Evolutionary conservation across 345 rosid genomes (phyloP).

Genomic region (Dovyalis caffra): DNA sequence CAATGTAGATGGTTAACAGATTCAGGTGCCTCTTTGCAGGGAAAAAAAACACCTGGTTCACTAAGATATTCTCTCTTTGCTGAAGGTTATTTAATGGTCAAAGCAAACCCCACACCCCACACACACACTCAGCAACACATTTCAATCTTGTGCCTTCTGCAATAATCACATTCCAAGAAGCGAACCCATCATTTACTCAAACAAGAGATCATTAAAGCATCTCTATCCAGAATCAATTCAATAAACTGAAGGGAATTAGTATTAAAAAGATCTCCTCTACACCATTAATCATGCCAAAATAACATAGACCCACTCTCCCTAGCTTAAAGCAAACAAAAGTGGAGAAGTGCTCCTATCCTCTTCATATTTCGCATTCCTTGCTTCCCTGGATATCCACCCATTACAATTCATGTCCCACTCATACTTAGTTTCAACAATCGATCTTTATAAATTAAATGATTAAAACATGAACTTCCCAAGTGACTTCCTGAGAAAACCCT

Average conservation of each 20-base stretch:
- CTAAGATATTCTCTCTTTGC: background rate
- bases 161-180: background rate
- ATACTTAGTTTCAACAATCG: background rate
- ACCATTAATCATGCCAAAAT: background rate
- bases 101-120: background rate
- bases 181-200: background rate
- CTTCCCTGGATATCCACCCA: background rate
- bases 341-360: background rate
- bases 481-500: background rate
- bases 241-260: too few relatives aligned
- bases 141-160: background rate
- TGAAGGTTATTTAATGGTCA: background rate
- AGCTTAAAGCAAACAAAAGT: background rate
- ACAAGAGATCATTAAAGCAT: background rate
- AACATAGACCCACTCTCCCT: background rate
- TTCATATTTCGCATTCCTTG: background rate
- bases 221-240: background rate
- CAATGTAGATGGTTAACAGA: background rate
- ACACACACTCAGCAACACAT: background rate
- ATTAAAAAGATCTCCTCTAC: background rate
- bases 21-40: background rate
- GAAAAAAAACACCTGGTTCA: too few relatives aligned
- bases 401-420: background rate
- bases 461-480: background rate
- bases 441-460: background rate